These are phyloP conservation scores for Annulohypoxylon nitens DNA, from an alignment of 495 filamentous ascomycete genomes.

Conservation along the genomic window DNA sequence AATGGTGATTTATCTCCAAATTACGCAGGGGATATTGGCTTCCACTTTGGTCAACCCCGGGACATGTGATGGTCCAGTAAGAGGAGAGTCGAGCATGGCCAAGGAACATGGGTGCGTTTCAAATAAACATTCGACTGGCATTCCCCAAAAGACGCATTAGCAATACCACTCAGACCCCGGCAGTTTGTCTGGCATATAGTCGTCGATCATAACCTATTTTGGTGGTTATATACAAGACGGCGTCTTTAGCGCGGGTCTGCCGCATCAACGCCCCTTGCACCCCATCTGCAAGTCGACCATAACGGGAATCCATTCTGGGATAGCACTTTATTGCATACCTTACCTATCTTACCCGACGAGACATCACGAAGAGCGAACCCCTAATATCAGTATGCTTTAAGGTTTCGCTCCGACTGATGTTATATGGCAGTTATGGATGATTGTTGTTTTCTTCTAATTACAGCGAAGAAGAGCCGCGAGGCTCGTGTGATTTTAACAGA, in stretches of 20 bases:
- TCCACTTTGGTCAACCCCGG: constrained; percentile 44
- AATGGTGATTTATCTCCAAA: constrained; percentile 47
- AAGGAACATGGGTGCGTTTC: constrained; percentile 51
- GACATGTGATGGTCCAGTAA: constrained; percentile 41
- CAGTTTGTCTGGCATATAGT: constrained; percentile 35
- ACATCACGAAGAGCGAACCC: constrained; percentile 24
- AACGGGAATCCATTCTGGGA: constrained; percentile 8
- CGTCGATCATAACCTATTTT: constrained; percentile 41
- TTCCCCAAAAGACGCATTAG: constrained; percentile 48
- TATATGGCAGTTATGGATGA: constrained; percentile 8
- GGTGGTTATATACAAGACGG: constrained; percentile 38
- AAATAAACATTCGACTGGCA: constrained; percentile 48
- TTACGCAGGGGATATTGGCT: constrained; percentile 51
- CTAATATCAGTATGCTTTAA: constrained; percentile 23
- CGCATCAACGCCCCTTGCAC: constrained; percentile 41
- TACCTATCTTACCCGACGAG: constrained; percentile 32
- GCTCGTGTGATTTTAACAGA: constrained; percentile 26
- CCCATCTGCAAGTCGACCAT: constrained; percentile 35
- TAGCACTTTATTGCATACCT: constrained; percentile 27
- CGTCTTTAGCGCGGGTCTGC: constrained; percentile 46
- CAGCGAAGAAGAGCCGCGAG: constrained; percentile 57
- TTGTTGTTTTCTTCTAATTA: constrained; percentile 52
- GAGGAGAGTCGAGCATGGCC: constrained; percentile 29
- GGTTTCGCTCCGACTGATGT: constrained; percentile 21
- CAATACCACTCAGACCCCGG: constrained; percentile 44